These are phyloP conservation scores for Carex kokanica DNA, from an alignment of 176 grass and related monocot genomes.

Conservation along the genomic window DNA sequence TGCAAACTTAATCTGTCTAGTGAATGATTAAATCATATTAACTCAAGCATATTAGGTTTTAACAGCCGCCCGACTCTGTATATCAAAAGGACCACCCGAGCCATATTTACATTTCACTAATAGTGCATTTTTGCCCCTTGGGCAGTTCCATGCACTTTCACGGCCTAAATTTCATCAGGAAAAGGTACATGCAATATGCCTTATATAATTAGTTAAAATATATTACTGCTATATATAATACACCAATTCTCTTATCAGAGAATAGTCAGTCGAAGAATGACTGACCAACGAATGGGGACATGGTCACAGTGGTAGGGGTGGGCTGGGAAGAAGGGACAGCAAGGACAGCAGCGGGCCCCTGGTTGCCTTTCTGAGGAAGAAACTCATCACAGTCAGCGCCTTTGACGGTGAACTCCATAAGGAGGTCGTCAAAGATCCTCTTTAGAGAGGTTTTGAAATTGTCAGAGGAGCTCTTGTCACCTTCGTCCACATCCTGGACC, in stretches of 20 bases:
- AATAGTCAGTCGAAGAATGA: background rate
- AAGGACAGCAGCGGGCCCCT: background rate
- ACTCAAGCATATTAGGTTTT: background rate
- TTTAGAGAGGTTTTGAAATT: slow-evolving; percentile 48
- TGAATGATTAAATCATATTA: slow-evolving; percentile 1
- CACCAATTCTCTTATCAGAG: background rate
- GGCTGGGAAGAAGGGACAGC: background rate
- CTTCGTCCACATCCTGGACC: slow-evolving; percentile 67
- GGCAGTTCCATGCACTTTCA: background rate
- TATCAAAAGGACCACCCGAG: background rate
- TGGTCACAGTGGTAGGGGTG: background rate
- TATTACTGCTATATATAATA: slow-evolving; percentile 15
- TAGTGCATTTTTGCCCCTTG: background rate
- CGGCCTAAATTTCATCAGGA: background rate
- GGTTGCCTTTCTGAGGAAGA: slow-evolving; percentile 10
- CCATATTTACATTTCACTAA: slow-evolving; percentile 21
- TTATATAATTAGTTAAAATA: slow-evolving; percentile 14
- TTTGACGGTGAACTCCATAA: slow-evolving; percentile 43
- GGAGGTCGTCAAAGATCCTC: slow-evolving; percentile 36
- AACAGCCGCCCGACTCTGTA: background rate
- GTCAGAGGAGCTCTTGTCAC: slow-evolving; percentile 55
- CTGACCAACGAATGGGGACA: background rate
- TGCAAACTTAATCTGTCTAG: background rate
- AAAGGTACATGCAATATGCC: background rate
- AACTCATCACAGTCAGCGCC: slow-evolving; percentile 46